Evolutionary conservation across 108 stramenopile genomes (phyloP), one percentile per base, ranked within the genome.

Genomic region (Pseudonitzschia multiseries): DNA sequence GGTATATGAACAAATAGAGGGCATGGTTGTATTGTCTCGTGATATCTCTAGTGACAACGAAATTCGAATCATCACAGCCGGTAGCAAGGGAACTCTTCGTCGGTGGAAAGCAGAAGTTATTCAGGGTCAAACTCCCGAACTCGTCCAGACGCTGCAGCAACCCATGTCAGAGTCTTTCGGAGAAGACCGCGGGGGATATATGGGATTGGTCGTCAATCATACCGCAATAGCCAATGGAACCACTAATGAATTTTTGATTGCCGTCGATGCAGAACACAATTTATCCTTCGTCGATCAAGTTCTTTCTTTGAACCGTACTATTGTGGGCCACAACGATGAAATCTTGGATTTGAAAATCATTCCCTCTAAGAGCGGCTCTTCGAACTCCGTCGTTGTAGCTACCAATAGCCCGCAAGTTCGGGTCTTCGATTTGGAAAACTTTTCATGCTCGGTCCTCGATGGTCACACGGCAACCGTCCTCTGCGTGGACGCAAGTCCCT

Each of bases 401-500:
- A 97, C 96, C 24, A 98, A 98, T 71, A 96, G 95, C 79, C 82
- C 97, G 8, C 92, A 96, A 73, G 90, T 96, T 70, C 94, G 96
- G 20, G 72, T 96, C 22, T 96, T 97, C 72, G 88, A 87, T 44
- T 70, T 96, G 18, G 83, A 71, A 15, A 72, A 79, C 20, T 93
- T 93, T 73, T 86, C 93, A 1, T 94, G 87, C 60, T 73, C 86
- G 3, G 81, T 94, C 57, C 73, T 99, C 36, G 89, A 94, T 76
- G 97, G 97, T 4, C 98, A 99, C 68, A 86, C 90, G n/a, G 96
- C 94, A 26, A 95, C 93, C 14, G 96, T 98, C 6, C 87, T 99
- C 1, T 84, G 96, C 50, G 87, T 99, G 8, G 96, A 95, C 46
- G 90, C 86, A 40, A 93, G 90, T 69, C 94, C 94, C 8, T 88